These are phyloP conservation scores for Lavandula angustifolia DNA, from an alignment of 257 asterid species.

Conservation along the genomic window DNA sequence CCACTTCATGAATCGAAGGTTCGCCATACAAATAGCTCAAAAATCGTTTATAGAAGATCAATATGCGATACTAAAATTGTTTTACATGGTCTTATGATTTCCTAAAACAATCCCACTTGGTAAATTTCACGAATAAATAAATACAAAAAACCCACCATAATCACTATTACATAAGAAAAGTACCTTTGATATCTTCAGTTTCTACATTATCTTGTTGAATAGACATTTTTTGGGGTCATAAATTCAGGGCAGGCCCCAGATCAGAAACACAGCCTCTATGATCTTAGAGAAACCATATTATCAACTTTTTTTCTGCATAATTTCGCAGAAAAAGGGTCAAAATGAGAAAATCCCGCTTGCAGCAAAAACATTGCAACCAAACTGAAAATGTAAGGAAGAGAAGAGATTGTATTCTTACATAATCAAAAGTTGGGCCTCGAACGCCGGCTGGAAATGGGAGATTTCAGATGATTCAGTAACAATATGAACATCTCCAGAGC, in stretches of 20 bases:
- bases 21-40: slow-evolving; percentile 4
- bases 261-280: slow-evolving; percentile 35
- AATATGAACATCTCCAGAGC: slow-evolving; percentile 30
- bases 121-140: not conserved
- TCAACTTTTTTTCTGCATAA: slow-evolving; percentile 33
- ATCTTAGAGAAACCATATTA: slow-evolving; percentile 34
- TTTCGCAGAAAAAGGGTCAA: slow-evolving; percentile 5
- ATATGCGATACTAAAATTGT: not conserved
- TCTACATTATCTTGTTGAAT: slow-evolving; percentile 38
- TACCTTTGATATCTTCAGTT: slow-evolving; percentile 37
- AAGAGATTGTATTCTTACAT: slow-evolving; percentile 31
- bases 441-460: slow-evolving; percentile 17
- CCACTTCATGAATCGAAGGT: not conserved
- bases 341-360: slow-evolving; percentile 5
- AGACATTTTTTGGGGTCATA: slow-evolving; percentile 40
- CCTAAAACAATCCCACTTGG: not conserved
- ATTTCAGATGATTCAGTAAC: slow-evolving; percentile 1
- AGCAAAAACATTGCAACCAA: not conserved
- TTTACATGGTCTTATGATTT: not conserved
- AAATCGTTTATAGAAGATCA: not conserved
- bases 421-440: slow-evolving; percentile 20
- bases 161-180: not conserved
- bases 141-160: not conserved
- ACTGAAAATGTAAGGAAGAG: not conserved
- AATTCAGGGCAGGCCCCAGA: slow-evolving; percentile 30